Conservation (phyloP, 192 early-diverging fungal species). For the Backusella australiensis region DNA sequence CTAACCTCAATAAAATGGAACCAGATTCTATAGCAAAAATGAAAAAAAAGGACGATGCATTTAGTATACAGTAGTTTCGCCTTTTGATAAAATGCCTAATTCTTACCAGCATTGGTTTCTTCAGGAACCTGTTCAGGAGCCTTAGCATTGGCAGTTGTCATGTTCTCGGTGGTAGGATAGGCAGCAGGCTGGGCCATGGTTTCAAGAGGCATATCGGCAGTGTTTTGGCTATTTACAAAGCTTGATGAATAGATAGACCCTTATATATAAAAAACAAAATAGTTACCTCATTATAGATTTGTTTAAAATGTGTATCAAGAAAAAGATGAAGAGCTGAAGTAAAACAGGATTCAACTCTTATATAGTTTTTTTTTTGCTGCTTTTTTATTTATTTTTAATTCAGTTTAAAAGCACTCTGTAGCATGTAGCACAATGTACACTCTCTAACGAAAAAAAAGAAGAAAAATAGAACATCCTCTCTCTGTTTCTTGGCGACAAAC, state of each 20-base stretch:
- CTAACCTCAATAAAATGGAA: not conserved
- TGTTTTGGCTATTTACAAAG: not conserved
- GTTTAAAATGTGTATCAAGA: no score
- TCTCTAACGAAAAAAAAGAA: not conserved
- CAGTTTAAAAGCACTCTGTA: not conserved
- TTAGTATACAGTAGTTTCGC: not conserved
- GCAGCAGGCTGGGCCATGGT: not conserved
- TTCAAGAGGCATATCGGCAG: constrained; percentile 2
- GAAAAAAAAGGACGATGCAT: not conserved
- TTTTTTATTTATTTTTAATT: not conserved
- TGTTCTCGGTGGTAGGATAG: constrained; percentile 6
- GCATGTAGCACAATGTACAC: not conserved
- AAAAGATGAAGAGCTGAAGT: no score
- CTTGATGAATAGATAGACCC: not conserved
- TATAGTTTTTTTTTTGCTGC: not conserved
- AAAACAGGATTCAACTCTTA: no score
- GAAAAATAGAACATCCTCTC: not conserved
- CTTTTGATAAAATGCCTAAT: not conserved
- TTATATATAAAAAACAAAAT: not conserved
- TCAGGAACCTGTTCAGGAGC: not conserved
- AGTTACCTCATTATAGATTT: not conserved
- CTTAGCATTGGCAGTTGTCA: not conserved
- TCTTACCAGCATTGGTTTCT: not conserved
- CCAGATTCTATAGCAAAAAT: not conserved
- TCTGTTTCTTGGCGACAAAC: not conserved